Base-by-base conservation (phyloP, 371 early-diverging fungal species). In the Mucor irregularis region DNA sequence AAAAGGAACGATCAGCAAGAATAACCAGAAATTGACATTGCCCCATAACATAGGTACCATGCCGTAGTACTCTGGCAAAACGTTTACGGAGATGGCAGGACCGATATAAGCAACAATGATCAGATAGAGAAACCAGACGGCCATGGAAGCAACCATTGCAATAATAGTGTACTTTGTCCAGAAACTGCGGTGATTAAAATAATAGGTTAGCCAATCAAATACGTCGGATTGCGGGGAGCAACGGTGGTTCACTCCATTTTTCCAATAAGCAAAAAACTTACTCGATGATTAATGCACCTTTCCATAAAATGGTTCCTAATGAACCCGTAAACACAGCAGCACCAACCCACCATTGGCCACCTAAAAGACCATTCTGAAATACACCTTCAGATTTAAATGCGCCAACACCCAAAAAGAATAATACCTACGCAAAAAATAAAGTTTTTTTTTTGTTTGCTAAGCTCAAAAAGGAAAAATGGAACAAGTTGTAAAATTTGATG, bases 131-230 rank as follows among this genome's bases (percentile, higher is more conserved):
- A 94, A 75, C 96, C 96, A 98, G 62, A 95, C 76, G 5, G 84
- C 53, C 78, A 92, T 83, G 14, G 94, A 92, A 7, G 91, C 94
- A 21, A 89, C 81, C 60, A 92, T 86, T 25, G 93, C 85, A 30
- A 92, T 62, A 33, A 83, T 82, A 0, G 94, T 87, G 60, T 90
- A 94, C 58, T 86, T 92, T 35, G 89, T 94, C 93, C 93, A 94
- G 47, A 83, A 69, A 45, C 85, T 85, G 43, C 30, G 42, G 13
- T 13, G 30, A 34, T 42, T 24, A 31, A 39, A 10, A 31, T 17
- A 40, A 17, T 14, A 29, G 17, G 11, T 57, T 19, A 50, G 21
- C 50, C 58, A 57, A 49, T 57, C 13, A 46, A 17, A 21, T 44
- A 0, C 0, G 7, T 19, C 56, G 56, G 49, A 31, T 40, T 56